Evolutionary conservation across 352 stramenopile genomes (phyloP).

Genomic region (Globisporangium megalacanthum): DNA sequence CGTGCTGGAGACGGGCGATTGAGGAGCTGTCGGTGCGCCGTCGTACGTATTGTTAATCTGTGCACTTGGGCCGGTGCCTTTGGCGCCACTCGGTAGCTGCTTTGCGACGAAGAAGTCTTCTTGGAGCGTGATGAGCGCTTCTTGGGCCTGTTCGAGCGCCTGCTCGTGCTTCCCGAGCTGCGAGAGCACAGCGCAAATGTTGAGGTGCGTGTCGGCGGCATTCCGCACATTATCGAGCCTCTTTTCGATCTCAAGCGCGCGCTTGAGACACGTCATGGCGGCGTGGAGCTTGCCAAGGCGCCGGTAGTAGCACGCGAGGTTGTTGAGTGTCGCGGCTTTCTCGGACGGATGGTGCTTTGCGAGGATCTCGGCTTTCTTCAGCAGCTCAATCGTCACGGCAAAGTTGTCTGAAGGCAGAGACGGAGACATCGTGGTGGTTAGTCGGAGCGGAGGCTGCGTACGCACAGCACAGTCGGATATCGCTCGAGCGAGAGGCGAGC

Average conservation of each 20-base stretch:
- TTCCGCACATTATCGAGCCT: conserved; percentile 84
- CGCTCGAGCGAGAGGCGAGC: no score
- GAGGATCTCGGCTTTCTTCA: conserved; percentile 94
- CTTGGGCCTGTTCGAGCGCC: conserved; percentile 90
- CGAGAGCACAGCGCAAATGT: conserved; percentile 93
- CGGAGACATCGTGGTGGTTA: no score
- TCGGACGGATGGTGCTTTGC: conserved; percentile 82
- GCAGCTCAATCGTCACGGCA: conserved; percentile 85
- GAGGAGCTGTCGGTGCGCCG: no score
- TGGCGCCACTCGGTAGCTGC: conserved; percentile 28
- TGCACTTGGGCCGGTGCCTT: conserved; percentile 10
- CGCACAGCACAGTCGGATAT: no score
- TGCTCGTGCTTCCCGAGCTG: conserved; percentile 88
- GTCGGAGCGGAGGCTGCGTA: no score
- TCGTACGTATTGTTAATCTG: conserved; percentile 16
- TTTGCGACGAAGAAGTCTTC: conserved; percentile 64
- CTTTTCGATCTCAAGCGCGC: conserved; percentile 90
- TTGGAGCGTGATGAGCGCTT: conserved; percentile 89
- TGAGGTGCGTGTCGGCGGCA: conserved; percentile 92
- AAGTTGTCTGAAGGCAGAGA: conserved; percentile 55
- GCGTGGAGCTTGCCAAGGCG: conserved; percentile 89
- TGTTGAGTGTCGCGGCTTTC: conserved; percentile 92
- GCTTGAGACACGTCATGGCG: conserved; percentile 88
- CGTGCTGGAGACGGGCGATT: neutral
- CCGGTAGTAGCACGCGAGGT: conserved; percentile 92